Evolutionary conservation across 2,329 filamentous ascomycete species (phyloP), one percentile per base, ranked within the genome.

Genomic region (Fusarium compactum): DNA sequence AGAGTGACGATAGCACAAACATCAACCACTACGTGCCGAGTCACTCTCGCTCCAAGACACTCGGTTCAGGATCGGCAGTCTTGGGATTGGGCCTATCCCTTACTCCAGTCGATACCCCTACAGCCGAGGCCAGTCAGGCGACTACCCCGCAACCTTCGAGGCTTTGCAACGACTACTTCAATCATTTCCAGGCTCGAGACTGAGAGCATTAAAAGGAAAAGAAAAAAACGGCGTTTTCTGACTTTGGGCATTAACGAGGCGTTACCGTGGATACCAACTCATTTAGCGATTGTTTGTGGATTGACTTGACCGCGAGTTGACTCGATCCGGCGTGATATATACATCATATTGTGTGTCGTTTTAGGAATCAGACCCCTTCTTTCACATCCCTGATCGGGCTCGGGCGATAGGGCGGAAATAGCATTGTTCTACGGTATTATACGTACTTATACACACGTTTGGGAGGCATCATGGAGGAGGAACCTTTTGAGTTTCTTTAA

Each of bases 11-110:
- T 25, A 67, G 65, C 38, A 58, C 38, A 41, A 68, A 65, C 24
- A 58, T 46, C 43, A 66, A 65, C 20, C 60, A 50, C 45, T 80
- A 78, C 58, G 65, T 79, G 25, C 74, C 77, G 34, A 70, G 76
- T 14, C 80, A 80, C 67, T 71, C 60, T 54, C 78, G 80, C n/a
- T 80, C 80, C 56, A 80, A 78, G 77, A 81, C 80, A 3, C 74
- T 78, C 56, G 63, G 71, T 34, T 64, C 67, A 14, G 69, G 74
- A 53, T 72, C 69, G 27, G 69, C 69, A 18, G 66, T 63, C 27
- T 30, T 74, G 22, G 76, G 74, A 3, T 51, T 76, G 15, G 76
- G 71, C 9, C 69, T 76, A 40, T 71, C 72, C 20, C 61, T 77
- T 24, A 78, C 75, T 12, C 76, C 74, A 30, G 62, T 70, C 44